phyloP scores from a whole-genome alignment of 192 early-diverging fungal species.

The Gamsiella multidivaricata region DNA sequence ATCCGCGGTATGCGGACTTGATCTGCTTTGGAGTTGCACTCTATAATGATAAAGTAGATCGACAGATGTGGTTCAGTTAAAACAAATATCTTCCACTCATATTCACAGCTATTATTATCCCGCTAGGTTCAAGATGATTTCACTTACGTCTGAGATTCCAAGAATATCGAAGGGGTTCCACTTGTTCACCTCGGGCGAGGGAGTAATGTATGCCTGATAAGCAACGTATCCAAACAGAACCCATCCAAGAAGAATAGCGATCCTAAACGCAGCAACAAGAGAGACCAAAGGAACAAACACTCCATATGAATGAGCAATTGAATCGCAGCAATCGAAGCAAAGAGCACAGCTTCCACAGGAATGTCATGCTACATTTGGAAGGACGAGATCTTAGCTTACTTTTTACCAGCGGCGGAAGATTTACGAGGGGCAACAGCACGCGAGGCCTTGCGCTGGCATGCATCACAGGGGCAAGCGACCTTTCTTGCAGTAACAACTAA shows the following conservation, averaged over 20 bases:
- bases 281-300: not conserved
- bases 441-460: conserved; percentile 45
- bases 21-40: conserved; percentile 54
- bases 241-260: conserved; percentile 73
- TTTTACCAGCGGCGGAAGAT: conserved; percentile 33
- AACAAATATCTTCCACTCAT: too few relatives aligned
- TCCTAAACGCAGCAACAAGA: conserved; percentile 23
- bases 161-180: conserved; percentile 98
- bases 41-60: conserved; percentile 16
- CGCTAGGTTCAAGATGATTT: not conserved
- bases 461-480: conserved; percentile 41
- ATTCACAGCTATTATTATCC: not conserved
- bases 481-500: conserved; percentile 33
- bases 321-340: not conserved
- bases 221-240: conserved; percentile 70
- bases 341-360: not conserved
- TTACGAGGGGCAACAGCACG: conserved; percentile 32
- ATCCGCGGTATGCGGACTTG: conserved; percentile 62
- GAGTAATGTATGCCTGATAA: conserved; percentile 73
- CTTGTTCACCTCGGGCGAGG: conserved; percentile 68
- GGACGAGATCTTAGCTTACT: too few relatives aligned
- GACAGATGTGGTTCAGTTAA: too few relatives aligned
- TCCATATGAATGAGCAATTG: not conserved
- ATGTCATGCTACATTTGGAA: not conserved
- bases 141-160: conserved; percentile 74